phyloP scores from a whole-genome alignment of 306 rosid species.

The Malus domestica region ASM211411v1 NC_041803.1:12960001-12960500 shows the following conservation, averaged over 20 bases:
- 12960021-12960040: slow-evolving; percentile 25
- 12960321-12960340: not conserved
- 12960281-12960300: not conserved
- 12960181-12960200: no score
- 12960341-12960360: not conserved
- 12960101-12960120: no score
- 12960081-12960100: not conserved
- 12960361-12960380: no score
- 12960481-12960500: slow-evolving; percentile 15
- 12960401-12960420: not conserved
- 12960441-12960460: slow-evolving; percentile 15
- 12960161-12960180: no score
- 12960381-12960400: not conserved
- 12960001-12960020: slow-evolving; percentile 42
- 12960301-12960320: not conserved
- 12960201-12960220: no score
- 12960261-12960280: not conserved
- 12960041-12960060: not conserved
- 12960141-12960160: no score
- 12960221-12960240: fast-evolving
- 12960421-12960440: no score
- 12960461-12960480: slow-evolving; percentile 24
- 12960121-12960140: not conserved
- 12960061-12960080: not conserved
- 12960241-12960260: no score